A percentile compares a stretch with the other conserved stretches of the same genome.
phyloP scores from a whole-genome alignment of 306 rosid species.

The barrel medic (Medicago truncatula) region DNA sequence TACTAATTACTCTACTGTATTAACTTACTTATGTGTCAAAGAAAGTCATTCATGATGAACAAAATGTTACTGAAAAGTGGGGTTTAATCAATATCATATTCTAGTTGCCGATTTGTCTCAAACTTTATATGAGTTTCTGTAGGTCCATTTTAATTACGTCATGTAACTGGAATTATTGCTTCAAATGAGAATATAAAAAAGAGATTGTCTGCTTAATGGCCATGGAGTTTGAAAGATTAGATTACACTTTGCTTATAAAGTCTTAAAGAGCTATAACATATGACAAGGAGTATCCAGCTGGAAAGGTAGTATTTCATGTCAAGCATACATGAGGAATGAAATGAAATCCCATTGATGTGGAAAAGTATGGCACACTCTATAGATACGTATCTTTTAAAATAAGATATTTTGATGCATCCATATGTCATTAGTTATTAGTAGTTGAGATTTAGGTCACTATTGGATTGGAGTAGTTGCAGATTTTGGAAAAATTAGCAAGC shows the following conservation, averaged over 20 bases:
- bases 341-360: slow-evolving; percentile 44
- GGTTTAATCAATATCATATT: slow-evolving; percentile 40
- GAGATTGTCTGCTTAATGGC: slow-evolving; percentile 48
- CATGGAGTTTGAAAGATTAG: slow-evolving; percentile 34
- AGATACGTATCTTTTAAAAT: slow-evolving; percentile 39
- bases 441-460: slow-evolving; percentile 13
- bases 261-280: slow-evolving; percentile 42
- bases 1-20: neutral
- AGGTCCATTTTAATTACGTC: slow-evolving; percentile 43
- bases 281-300: slow-evolving; percentile 47
- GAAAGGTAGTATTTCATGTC: slow-evolving; percentile 41
- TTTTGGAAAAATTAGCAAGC: slow-evolving; percentile 16
- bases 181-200: slow-evolving; percentile 43
- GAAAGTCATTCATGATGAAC: slow-evolving; percentile 34
- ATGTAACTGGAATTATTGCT: slow-evolving; percentile 51
- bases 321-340: slow-evolving; percentile 36
- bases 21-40: slow-evolving; percentile 12
- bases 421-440: slow-evolving; percentile 18
- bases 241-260: slow-evolving; percentile 26
- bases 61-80: slow-evolving; percentile 30
- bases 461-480: slow-evolving; percentile 31
- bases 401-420: slow-evolving; percentile 28
- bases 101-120: slow-evolving; percentile 46
- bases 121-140: slow-evolving; percentile 33
- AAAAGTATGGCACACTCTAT: slow-evolving; percentile 36